Conservation (phyloP, 176 grass and related monocot genomes). For the Echinochloa phyllopogon region DNA sequence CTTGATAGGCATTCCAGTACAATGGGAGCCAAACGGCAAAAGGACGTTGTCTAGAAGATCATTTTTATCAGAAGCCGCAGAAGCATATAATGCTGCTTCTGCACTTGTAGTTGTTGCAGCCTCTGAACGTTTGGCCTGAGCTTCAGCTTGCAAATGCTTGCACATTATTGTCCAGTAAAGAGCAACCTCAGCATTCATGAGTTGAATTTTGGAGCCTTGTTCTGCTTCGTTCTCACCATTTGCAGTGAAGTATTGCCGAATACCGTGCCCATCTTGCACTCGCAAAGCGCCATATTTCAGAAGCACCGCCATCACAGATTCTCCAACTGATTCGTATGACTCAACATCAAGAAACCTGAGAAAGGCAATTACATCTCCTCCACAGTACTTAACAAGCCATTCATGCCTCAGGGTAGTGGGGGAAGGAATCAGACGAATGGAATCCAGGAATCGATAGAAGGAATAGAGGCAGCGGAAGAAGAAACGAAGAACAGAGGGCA, state of each 20-base stretch:
- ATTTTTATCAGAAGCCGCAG: constrained; percentile 94
- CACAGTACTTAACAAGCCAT: constrained; percentile 86
- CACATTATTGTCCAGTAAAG: constrained; percentile 93
- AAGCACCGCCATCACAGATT: constrained; percentile 75
- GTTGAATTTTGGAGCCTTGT: constrained; percentile 50
- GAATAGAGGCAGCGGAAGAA: no score
- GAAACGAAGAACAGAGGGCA: no score
- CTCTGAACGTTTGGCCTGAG: constrained; percentile 88
- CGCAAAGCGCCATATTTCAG: constrained; percentile 71
- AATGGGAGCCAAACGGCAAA: no score
- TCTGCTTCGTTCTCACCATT: constrained; percentile 59
- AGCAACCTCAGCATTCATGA: constrained; percentile 86
- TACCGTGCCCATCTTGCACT: constrained; percentile 70
- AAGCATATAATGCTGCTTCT: constrained; percentile 95
- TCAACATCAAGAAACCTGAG: constrained; percentile 93
- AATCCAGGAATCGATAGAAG: no score
- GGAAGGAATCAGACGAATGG: no score
- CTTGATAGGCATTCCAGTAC: no score
- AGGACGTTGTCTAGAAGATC: constrained; percentile 85
- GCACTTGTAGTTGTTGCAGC: constrained; percentile 90
- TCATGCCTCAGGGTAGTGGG: constrained; percentile 93
- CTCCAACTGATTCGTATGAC: constrained; percentile 89
- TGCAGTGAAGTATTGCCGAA: constrained; percentile 60
- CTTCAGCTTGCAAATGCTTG: constrained; percentile 89
- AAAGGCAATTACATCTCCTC: constrained; percentile 61